Base-by-base conservation (phyloP, 306 rosid genomes). In the Castanopsis chinensis region DNA sequence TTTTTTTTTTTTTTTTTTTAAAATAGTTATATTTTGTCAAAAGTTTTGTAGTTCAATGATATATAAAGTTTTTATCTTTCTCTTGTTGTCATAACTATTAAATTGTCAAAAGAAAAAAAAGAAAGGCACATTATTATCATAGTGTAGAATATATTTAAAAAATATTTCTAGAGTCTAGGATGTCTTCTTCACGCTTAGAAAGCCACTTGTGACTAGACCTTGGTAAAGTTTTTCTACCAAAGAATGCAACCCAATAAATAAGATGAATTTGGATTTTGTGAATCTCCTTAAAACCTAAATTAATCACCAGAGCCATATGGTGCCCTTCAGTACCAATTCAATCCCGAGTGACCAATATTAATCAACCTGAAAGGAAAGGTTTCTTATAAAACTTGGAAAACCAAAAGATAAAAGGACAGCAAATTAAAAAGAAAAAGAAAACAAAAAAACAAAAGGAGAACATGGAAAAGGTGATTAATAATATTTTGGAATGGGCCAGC, bases 401-500 rank as follows among this genome's bases (percentile, higher is more conserved):
- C 37, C 37, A n/a, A 68, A 79, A 64, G 59, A 63, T 23, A 80
- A 76, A 80, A 59, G 13, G 33, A 77, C 78, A 79, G 6, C 28
- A 80, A 72, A 80, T 69, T 80, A n/a, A 85, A 65, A 71, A 73
- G 17, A 76, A 84, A 78, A 74, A 72, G 11, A 61, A 59, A 14
- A 53, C 23, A 18, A 45, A n/a, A 37, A 37, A 37, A 37, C 3
- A 37, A 8, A 37, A 37, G 45, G 11, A 37, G 75, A 72, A 55
- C 76, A 63, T 21, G 45, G 79, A 84, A 85, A 90, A 88, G 88
- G 74, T 43, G 54, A 79, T 81, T 76, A 85, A 11, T 49, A 49
- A 37, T 82, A 84, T 86, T 78, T 88, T 71, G 81, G 77, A 67
- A 80, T 70, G 83, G 79, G 83, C 72, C 87, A 85, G 85, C 84